Percentiles rank a stretch among this genome's conserved stretches.
These are phyloP conservation scores for Leccinum incarnatum DNA, from an alignment of 768 basidiomycete species.

Conservation along the genomic window DNA sequence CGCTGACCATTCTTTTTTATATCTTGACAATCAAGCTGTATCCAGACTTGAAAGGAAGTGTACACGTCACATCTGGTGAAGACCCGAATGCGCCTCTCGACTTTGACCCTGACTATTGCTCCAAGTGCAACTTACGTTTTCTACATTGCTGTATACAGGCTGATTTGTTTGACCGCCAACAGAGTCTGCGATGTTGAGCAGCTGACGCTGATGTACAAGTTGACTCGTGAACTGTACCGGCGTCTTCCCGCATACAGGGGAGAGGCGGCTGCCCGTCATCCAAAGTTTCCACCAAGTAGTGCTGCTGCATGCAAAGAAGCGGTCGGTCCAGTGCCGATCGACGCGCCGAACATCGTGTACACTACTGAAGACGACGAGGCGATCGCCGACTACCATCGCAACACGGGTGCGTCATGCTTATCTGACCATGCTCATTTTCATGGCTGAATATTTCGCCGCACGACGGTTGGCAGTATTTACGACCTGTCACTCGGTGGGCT, in stretches of 20 bases:
- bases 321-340: slow-evolving; percentile 12
- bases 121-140: slow-evolving; percentile 33
- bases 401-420: not conserved
- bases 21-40: slow-evolving; percentile 30
- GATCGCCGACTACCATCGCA: not conserved
- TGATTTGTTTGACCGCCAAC: not conserved
- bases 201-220: slow-evolving; percentile 55
- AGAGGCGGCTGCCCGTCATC: slow-evolving; percentile 19
- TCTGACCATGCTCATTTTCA: not conserved
- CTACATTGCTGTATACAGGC: not conserved
- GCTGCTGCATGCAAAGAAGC: slow-evolving; percentile 24
- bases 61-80: slow-evolving; percentile 45
- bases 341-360: not conserved
- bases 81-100: slow-evolving; percentile 41
- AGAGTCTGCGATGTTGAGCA: slow-evolving; percentile 40
- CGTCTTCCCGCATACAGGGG: slow-evolving; percentile 42
- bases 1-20: not conserved
- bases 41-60: slow-evolving; percentile 44
- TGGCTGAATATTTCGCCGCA: not conserved
- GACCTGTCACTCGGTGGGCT: not conserved
- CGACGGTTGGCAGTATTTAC: not conserved
- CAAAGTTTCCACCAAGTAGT: slow-evolving; percentile 30
- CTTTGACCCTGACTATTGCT: slow-evolving; percentile 46
- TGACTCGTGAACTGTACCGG: slow-evolving; percentile 49
- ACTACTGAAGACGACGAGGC: not conserved